Base-by-base conservation (phyloP, 495 filamentous ascomycete species). In the Trypethelium eluteriae region DNA sequence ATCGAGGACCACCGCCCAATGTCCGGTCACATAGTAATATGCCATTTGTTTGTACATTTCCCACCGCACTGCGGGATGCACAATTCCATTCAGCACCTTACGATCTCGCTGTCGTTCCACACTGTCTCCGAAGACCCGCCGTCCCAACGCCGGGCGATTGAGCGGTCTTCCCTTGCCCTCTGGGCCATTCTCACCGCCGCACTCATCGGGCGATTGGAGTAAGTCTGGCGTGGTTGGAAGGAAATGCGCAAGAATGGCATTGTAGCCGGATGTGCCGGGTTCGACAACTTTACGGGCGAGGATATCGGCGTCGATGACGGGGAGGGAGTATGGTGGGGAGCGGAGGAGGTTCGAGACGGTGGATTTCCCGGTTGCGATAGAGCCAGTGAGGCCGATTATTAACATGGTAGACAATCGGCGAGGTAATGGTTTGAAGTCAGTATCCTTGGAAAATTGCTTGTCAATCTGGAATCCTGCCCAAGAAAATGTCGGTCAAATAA, bases 341-440 rank as follows among this genome's bases (percentile, higher is more conserved):
- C 86, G 83, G 76, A 98, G 91, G 71, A 96, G 79, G 65, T 80
- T 74, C 47, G 94, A 96, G 69, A 96, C 93, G 69, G 95, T 98
- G 41, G 92, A 95, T 85, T 98, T 98, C 75, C 95, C 94, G 2
- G 95, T 98, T 44, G 94, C 93, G 75, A 98, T 96, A 67, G 92
- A 96, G 79, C 94, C 94, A 44, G 94, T 98, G 38, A 98, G 87
- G 70, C 94, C 94, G 74, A 98, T 90, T 71, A 98, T 84, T 64
- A 98, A 85, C 95, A 98, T 98, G 16, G 12, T 70, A 50, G 59
- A 3, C 9, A 12, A 61, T 56, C 41, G 39, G 14, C 14, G 0
- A 63, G n/a, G 62, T 6, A 41, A 44, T 44, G 41, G 41, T 44
- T 14, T 44, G 14, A 44, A 44, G 14, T 44, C 25, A 25, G 25